A percentile compares a stretch with the other conserved stretches of the same genome.
Conservation (phyloP, 163 green algal species). For the Coccomyxa subellipsoidea region DNA sequence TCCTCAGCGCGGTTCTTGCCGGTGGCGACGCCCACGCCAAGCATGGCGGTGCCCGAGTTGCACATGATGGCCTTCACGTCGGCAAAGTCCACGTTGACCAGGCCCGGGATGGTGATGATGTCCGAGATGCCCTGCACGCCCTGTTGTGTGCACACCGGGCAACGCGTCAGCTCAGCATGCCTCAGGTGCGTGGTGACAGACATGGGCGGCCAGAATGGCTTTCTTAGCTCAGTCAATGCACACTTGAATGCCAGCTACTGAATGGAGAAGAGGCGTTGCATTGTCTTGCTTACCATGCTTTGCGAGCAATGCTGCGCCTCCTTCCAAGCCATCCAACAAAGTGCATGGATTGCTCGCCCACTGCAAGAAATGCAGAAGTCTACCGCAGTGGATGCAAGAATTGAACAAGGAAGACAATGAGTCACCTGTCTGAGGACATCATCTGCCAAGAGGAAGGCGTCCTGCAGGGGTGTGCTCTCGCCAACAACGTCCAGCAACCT, state of each 20-base stretch:
- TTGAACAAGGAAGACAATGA: background rate
- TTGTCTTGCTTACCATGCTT: too few species aligned
- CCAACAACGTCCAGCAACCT: conserved; percentile 85
- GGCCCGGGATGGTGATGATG: conserved; percentile 81
- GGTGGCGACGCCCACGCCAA: conserved; percentile 60
- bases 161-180: background rate
- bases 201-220: too few species aligned
- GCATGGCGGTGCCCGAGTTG: conserved; percentile 80
- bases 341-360: too few species aligned
- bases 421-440: conserved; percentile 74
- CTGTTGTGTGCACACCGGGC: conserved; percentile 35
- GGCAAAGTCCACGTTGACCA: conserved; percentile 87
- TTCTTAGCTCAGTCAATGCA: too few species aligned
- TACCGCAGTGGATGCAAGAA: too few species aligned
- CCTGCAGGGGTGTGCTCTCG: conserved; percentile 69
- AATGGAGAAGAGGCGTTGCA: too few species aligned
- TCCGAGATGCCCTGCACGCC: conserved; percentile 90
- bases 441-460: conserved; percentile 82
- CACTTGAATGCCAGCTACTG: too few species aligned
- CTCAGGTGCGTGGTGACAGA: too few species aligned
- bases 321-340: too few species aligned
- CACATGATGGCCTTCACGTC: conserved; percentile 84
- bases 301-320: too few species aligned
- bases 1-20: conserved; percentile 82
- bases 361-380: too few species aligned